A percentile compares a stretch with the other conserved stretches of the same genome.
Conservation (phyloP, 805 yeast species). For the Candida xiaguanensis region DNA sequence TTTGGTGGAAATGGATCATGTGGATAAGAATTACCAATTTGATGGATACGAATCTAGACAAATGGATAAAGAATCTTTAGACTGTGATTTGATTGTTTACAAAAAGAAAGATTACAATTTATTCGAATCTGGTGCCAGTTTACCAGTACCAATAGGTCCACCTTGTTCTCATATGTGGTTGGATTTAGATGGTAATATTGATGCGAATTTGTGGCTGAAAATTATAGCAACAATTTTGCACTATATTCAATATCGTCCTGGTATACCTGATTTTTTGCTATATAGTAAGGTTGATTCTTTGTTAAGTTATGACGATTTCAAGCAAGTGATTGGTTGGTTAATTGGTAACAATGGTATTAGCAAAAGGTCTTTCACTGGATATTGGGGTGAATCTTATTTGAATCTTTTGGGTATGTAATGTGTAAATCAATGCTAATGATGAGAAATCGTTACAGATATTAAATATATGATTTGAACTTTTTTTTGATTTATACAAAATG, state of each 20-base stretch:
- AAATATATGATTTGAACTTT: no score
- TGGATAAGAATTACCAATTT: constrained; percentile 52
- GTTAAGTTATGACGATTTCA: constrained; percentile 25
- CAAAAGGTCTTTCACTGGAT: constrained; percentile 33
- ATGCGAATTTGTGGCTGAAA: constrained; percentile 56
- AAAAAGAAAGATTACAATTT: constrained; percentile 9
- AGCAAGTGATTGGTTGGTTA: constrained; percentile 38
- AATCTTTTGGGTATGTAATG: constrained; percentile 32
- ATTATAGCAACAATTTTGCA: constrained; percentile 44
- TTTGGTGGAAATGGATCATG: constrained; percentile 42
- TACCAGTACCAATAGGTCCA: constrained; percentile 53
- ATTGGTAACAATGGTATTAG: constrained; percentile 32
- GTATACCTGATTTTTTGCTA: constrained; percentile 22
- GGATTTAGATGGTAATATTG: constrained; percentile 58
- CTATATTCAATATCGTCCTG: constrained; percentile 35
- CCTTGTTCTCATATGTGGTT: constrained; percentile 74
- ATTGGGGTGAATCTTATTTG: constrained; percentile 48
- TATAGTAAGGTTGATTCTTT: constrained; percentile 25
- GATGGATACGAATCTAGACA: constrained; percentile 73
- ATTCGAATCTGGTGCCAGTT: constrained; percentile 7
- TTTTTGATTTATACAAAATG: no score
- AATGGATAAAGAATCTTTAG: constrained; percentile 63
- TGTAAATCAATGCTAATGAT: no score
- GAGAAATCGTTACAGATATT: no score
- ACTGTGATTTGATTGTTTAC: constrained; percentile 53